phyloP scores from a whole-genome alignment of 805 yeast species.

The Hanseniaspora pseudoguilliermondii region DNA sequence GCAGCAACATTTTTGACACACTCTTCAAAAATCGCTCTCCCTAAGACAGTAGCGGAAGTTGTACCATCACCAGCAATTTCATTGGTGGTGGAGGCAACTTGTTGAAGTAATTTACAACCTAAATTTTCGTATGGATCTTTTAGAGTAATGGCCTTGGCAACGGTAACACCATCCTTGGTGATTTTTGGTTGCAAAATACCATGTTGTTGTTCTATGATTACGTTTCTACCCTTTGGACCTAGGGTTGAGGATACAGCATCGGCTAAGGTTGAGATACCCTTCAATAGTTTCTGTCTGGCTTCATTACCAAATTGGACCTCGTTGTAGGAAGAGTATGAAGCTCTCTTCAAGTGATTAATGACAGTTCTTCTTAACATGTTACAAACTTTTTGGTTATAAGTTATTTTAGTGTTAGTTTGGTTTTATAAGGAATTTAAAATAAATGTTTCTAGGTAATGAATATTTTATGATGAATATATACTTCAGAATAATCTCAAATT shows the following conservation, averaged over 20 bases:
- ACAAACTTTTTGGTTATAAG: background rate
- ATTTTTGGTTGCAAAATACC: conserved; percentile 77
- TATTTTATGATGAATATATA: too few relatives aligned
- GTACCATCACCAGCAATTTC: conserved; percentile 99
- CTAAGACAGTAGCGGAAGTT: conserved; percentile 91
- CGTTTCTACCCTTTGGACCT: conserved; percentile 97
- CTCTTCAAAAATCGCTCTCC: conserved; percentile 90
- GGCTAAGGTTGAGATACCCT: conserved; percentile 89
- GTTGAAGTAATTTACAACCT: conserved; percentile 91
- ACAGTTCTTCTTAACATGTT: conserved; percentile 12
- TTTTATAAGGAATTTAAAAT: too few relatives aligned
- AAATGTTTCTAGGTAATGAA: too few relatives aligned
- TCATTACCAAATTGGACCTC: conserved; percentile 94
- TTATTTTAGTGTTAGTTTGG: background rate
- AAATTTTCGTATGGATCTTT: conserved; percentile 88
- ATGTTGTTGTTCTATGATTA: conserved; percentile 87
- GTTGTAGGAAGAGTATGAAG: conserved; percentile 46
- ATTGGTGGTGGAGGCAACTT: conserved; percentile 93
- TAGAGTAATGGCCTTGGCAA: conserved; percentile 72
- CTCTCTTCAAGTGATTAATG: conserved; percentile 14
- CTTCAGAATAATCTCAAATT: too few relatives aligned
- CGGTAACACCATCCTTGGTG: conserved; percentile 98
- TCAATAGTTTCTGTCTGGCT: conserved; percentile 86
- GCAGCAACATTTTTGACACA: conserved; percentile 95
- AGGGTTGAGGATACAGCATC: conserved; percentile 93